Base-by-base conservation (phyloP, 129 eudicot genomes). In the Pulicaria dysenterica region DNA sequence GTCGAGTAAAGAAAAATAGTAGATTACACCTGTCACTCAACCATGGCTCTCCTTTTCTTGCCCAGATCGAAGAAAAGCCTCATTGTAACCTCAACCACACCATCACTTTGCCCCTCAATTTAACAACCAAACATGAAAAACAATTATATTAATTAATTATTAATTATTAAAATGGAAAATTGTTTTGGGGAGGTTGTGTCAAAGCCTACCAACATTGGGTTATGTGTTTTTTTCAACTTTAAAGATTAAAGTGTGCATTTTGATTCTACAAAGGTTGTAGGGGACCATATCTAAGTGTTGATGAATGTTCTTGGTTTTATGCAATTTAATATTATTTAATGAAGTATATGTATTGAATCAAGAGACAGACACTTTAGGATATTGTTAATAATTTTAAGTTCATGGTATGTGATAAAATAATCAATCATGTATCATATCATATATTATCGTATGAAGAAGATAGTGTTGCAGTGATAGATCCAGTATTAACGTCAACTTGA, bases 251-350 rank as follows among this genome's bases (percentile, higher is more conserved):
- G 58, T 13, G 79, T 80, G 72, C 58, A 40, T 68, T 74, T 80
- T 31, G 77, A 69, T 80, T 74, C 76, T 59, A 74, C 80, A 74
- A 34, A 80, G 80, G 84, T 74, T 69, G 84, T 80, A 80, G 84
- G 83, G 84, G 84, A 80, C 84, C 84, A 80, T 80, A 17, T 74
- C 79, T 51, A 73, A 58, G 70, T 80, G 64, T 61, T 54, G 60
- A 54, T 78, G 73, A 78, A 78, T 72, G 80, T 74, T 59, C 84
- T 51, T 60, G 79, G 71, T 68, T 69, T 74, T 64, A 80, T 73
- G 57, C 39, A 47, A 16, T 14, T 72, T 19, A 64, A 47, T 40
- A 47, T 66, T 55, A 5, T 69, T 69, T 69, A 50, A 60, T 61
- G 2, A 14, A 24, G 31, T 13, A 37, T 70, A 39, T 48, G 71